Conservation (phyloP, 1,139 yeast genomes). For the Candida tunisiensis region DNA sequence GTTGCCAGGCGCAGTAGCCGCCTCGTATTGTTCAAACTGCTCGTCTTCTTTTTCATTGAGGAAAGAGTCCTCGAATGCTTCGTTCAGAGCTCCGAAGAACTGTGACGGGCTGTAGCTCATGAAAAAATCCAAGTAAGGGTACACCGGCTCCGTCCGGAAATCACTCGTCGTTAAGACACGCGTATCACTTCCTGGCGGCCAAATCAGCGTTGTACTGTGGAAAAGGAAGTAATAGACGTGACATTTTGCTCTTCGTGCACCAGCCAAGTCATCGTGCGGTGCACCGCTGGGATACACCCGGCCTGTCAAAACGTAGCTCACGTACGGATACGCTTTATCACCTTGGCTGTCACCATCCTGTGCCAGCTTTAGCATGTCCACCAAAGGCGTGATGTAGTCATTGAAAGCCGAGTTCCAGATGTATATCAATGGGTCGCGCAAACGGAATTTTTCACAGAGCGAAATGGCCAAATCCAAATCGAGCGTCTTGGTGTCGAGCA, state of each 20-base stretch:
- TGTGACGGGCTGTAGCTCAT: constrained; percentile 35
- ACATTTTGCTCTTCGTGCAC: constrained; percentile 24
- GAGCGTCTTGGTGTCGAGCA: constrained; percentile 43
- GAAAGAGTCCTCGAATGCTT: constrained; percentile 59
- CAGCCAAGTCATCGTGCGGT: constrained; percentile 6
- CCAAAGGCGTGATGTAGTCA: constrained; percentile 54
- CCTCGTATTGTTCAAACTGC: too few species aligned
- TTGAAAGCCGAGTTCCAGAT: constrained; percentile 49
- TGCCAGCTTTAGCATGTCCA: constrained; percentile 33
- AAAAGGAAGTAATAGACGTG: constrained; percentile 23
- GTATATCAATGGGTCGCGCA: constrained; percentile 46
- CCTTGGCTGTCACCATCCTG: constrained; percentile 8
- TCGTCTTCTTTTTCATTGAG: constrained; percentile 27
- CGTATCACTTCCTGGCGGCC: too few species aligned
- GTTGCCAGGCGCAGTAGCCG: too few species aligned
- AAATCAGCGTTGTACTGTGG: too few species aligned
- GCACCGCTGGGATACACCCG: constrained; percentile 61
- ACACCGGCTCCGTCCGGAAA: constrained; percentile 24
- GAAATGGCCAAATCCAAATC: constrained; percentile 58
- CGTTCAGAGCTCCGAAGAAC: constrained; percentile 50
- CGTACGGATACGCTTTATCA: constrained; percentile 35
- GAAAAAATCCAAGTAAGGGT: constrained; percentile 40
- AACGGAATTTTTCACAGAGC: constrained; percentile 35
- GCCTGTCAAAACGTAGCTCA: constrained; percentile 58
- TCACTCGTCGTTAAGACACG: too few species aligned